Percentiles rank a stretch among this genome's conserved stretches.
phyloP scores from a whole-genome alignment of 2,329 filamentous ascomycete genomes.

The Parafenestella ontariensis region DNA sequence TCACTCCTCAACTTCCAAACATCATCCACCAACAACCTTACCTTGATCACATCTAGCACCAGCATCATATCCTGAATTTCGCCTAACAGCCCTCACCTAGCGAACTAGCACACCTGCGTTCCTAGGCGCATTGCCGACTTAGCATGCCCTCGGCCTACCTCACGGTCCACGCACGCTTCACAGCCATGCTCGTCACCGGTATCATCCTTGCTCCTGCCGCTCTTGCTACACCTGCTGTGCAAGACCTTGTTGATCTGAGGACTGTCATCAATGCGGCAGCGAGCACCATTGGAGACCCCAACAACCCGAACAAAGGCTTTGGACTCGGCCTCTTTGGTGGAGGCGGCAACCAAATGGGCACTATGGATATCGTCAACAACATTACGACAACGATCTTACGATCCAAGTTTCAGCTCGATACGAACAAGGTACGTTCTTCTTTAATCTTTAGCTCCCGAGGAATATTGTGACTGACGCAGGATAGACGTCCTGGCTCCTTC shows the following conservation, averaged over 20 bases:
- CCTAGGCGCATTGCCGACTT: slow-evolving; percentile 9
- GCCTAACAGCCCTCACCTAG: slow-evolving; percentile 8
- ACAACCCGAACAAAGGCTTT: slow-evolving; percentile 39
- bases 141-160: slow-evolving; percentile 12
- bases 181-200: slow-evolving; percentile 37
- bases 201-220: slow-evolving; percentile 32
- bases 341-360: slow-evolving; percentile 28
- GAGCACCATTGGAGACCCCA: slow-evolving; percentile 33
- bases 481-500: slow-evolving; percentile 29
- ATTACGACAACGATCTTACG: slow-evolving; percentile 40
- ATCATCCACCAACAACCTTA: slow-evolving; percentile 15
- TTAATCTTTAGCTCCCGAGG: not conserved
- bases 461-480: slow-evolving; percentile 1
- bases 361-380: slow-evolving; percentile 43
- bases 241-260: slow-evolving; percentile 38
- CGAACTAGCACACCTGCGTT: not conserved
- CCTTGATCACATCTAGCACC: slow-evolving; percentile 22
- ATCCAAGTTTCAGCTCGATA: slow-evolving; percentile 41
- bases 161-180: slow-evolving; percentile 4
- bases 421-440: slow-evolving; percentile 31
- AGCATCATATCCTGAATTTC: slow-evolving; percentile 16
- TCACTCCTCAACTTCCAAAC: not conserved
- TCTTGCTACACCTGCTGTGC: slow-evolving; percentile 34
- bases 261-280: slow-evolving; percentile 37
- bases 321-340: slow-evolving; percentile 24